These are phyloP conservation scores for Sabuloglossum arenarium DNA, from an alignment of 495 filamentous ascomycete genomes.

Conservation along the genomic window DNA sequence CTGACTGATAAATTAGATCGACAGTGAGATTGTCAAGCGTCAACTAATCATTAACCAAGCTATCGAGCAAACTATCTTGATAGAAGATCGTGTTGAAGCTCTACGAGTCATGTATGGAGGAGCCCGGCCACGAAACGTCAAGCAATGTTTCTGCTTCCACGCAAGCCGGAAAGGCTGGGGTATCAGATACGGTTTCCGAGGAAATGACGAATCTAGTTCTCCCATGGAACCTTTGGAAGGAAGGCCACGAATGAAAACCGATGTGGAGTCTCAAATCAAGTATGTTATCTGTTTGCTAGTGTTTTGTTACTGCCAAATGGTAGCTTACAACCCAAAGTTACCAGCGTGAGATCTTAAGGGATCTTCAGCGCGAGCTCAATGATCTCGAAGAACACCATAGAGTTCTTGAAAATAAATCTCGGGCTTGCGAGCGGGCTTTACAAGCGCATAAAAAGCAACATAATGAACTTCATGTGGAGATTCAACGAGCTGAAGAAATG, in stretches of 20 bases:
- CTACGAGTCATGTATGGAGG: conserved; percentile 46
- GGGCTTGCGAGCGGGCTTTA: conserved; percentile 22
- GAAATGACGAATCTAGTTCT: conserved; percentile 27
- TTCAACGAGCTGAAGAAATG: conserved; percentile 35
- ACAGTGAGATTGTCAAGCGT: conserved; percentile 53
- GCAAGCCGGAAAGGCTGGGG: conserved; percentile 37
- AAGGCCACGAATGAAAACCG: conserved; percentile 58
- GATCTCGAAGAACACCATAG: conserved; percentile 18
- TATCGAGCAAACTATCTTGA: conserved; percentile 70
- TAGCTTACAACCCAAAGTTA: conserved; percentile 13
- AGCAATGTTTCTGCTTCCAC: conserved; percentile 43
- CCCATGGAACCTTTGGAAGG: conserved; percentile 29
- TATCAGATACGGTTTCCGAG: conserved; percentile 34
- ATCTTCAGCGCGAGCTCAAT: conserved; percentile 21
- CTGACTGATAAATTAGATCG: conserved; percentile 30
- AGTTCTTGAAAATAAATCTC: conserved; percentile 24
- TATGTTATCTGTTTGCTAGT: conserved; percentile 12
- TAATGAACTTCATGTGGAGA: conserved; percentile 28
- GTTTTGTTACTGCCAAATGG: background rate
- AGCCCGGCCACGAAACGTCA: conserved; percentile 43
- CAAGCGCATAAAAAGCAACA: conserved; percentile 22
- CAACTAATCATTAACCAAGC: conserved; percentile 64
- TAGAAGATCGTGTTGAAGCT: conserved; percentile 43
- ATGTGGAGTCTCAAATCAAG: conserved; percentile 44
- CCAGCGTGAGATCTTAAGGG: conserved; percentile 23